Base-by-base conservation (phyloP, 768 basidiomycete genomes). In the Boletus tomentosulus region DNA sequence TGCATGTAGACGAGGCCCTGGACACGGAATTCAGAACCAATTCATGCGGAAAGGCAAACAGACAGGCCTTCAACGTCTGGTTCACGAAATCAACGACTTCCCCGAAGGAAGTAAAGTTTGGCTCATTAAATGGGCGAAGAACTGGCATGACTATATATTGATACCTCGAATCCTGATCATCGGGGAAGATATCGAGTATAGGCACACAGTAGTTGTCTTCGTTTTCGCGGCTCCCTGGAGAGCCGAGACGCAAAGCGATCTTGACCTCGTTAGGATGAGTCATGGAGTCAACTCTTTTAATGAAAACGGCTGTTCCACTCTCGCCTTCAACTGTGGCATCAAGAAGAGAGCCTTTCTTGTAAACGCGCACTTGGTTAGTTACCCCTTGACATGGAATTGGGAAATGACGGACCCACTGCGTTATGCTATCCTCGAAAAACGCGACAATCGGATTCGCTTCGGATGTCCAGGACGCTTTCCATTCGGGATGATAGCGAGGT, bases 1-100 rank as follows among this genome's bases (percentile, higher is more conserved):
- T 76, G 73, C 45, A 75, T 67, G 46, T 71, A 76, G 16, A 57
- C 57, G 4, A 74, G 50, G 2, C 70, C 72, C 72, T 74, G 12
- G 1, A 15, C 1, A 1, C 6, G 5, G 16, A 0, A 13, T 4
- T 59, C 4, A 59, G 35, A 2, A 31, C 30, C 6, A 12, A 39
- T n/a, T n/a, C n/a, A 7, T 1, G 38, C 16, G 13, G 5, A 8
- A 16, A 19, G 33, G 12, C 30, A 31, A 31, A 31, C 30, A 31
- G 58, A 57, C 19, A 19, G 19, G 19, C 19, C 19, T 19, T 19
- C 19, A 19, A 19, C 19, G 19, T 19, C 19, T 19, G 19, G 19
- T 19, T 19, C 19, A 19, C 19, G 19, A 19, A 19, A 19, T 19
- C 19, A 1, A 19, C 19, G 19, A 19, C 19, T 19, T 19, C 19